Evolutionary conservation across 2,329 filamentous ascomycete species (phyloP).

Genomic region (Scedosporium boydii): DNA sequence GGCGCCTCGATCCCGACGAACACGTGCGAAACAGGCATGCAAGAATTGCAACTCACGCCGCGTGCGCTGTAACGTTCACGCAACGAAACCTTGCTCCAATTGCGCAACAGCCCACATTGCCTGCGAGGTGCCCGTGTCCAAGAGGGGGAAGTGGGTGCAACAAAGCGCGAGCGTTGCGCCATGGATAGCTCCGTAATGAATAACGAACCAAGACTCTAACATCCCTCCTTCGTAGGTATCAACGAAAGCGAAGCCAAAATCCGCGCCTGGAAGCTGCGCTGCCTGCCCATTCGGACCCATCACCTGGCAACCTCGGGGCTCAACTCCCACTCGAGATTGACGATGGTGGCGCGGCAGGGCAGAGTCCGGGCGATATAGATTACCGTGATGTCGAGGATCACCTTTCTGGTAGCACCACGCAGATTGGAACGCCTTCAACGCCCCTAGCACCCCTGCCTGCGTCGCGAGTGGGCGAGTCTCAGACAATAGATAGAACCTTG

Average conservation of each 20-base stretch:
- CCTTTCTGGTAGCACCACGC: not conserved
- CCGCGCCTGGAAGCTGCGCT: not conserved
- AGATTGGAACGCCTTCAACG: not conserved
- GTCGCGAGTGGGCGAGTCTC: not conserved
- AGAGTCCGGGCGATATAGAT: not conserved
- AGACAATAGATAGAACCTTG: slow-evolving; percentile 2
- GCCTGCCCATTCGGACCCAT: not conserved
- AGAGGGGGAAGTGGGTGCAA: slow-evolving; percentile 20
- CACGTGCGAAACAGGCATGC: slow-evolving; percentile 25
- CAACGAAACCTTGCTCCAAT: slow-evolving; percentile 22
- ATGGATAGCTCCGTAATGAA: not conserved
- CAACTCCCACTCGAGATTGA: not conserved
- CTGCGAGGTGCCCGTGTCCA: slow-evolving; percentile 23
- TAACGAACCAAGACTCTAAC: not conserved
- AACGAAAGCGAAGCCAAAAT: not conserved
- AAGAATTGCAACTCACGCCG: slow-evolving; percentile 23
- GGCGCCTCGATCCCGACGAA: slow-evolving; percentile 9
- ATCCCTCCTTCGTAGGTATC: not conserved
- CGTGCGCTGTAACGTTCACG: slow-evolving; percentile 25
- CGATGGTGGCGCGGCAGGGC: not conserved
- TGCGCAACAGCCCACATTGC: slow-evolving; percentile 16
- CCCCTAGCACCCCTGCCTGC: not conserved
- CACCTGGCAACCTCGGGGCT: not conserved
- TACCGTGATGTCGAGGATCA: not conserved
- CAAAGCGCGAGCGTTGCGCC: not conserved